These are phyloP conservation scores for Coprinopsis marcescibilis DNA, from an alignment of 768 basidiomycete species.

Conservation along the genomic window DNA sequence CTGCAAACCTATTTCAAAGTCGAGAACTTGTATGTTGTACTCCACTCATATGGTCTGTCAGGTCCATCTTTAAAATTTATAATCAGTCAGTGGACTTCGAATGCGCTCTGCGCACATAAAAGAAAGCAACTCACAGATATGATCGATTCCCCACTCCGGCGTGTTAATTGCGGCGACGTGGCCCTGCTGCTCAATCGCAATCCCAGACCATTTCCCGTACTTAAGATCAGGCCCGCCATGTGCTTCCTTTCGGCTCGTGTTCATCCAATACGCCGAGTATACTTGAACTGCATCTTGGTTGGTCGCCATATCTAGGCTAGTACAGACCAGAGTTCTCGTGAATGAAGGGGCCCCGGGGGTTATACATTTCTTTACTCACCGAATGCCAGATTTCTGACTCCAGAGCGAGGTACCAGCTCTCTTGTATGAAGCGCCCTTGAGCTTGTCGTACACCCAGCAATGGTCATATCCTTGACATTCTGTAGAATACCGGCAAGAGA, in stretches of 20 bases:
- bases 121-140: conserved; percentile 40
- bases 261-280: conserved; percentile 41
- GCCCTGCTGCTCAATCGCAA: conserved; percentile 50
- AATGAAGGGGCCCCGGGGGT: too few species aligned
- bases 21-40: conserved; percentile 44
- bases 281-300: conserved; percentile 48
- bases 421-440: conserved; percentile 14
- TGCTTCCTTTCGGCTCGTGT: conserved; percentile 39
- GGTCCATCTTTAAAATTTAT: conserved; percentile 29
- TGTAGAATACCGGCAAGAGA: conserved; percentile 11
- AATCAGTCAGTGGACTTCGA: not conserved
- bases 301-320: conserved; percentile 40
- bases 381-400: conserved; percentile 46
- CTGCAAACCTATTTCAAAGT: conserved; percentile 14
- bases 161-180: conserved; percentile 52
- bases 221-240: conserved; percentile 41
- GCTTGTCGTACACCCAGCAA: conserved; percentile 43
- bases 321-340: too few species aligned
- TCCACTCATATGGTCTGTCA: conserved; percentile 39
- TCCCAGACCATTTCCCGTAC: conserved; percentile 37
- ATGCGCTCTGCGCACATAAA: too few species aligned
- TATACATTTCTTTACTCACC: conserved; percentile 19
- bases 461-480: conserved; percentile 46
- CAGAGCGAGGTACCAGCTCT: conserved; percentile 33
- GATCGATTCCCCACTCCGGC: conserved; percentile 48